phyloP scores from a whole-genome alignment of 768 basidiomycete genomes.

The Boletus rubropictus region DNA sequence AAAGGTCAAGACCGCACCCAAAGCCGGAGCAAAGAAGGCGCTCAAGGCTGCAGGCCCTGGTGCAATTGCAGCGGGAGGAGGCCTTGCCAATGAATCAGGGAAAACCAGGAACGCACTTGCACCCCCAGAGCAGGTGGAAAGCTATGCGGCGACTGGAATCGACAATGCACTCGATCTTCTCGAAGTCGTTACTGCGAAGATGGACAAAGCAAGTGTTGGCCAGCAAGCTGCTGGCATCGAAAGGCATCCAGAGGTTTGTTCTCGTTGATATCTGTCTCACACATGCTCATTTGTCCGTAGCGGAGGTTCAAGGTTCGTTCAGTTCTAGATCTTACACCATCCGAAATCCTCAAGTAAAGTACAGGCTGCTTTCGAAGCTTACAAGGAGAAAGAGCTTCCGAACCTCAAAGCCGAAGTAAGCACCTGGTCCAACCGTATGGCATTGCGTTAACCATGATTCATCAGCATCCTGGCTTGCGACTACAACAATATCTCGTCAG shows the following conservation, averaged over 20 bases:
- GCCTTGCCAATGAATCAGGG: constrained; percentile 26
- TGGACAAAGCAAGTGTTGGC: constrained; percentile 88
- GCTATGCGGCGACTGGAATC: constrained; percentile 78
- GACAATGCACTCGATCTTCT: constrained; percentile 88
- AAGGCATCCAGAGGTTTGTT: constrained; percentile 82
- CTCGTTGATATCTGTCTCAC: neutral
- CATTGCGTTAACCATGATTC: constrained; percentile 10
- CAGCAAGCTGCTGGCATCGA: constrained; percentile 83
- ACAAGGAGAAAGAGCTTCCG: constrained; percentile 82
- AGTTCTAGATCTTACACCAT: neutral
- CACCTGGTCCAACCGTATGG: neutral
- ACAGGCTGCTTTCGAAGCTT: constrained; percentile 85
- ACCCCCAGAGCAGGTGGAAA: constrained; percentile 47
- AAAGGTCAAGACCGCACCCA: constrained; percentile 60
- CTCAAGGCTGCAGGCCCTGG: constrained; percentile 75
- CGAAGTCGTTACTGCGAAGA: constrained; percentile 84
- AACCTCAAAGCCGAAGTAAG: constrained; percentile 67
- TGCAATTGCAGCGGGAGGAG: constrained; percentile 73
- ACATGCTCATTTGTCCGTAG: constrained; percentile 36
- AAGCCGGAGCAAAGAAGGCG: constrained; percentile 59
- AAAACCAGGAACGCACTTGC: constrained; percentile 20
- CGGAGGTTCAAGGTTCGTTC: constrained; percentile 76
- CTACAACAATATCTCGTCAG: constrained; percentile 82
- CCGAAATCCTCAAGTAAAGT: constrained; percentile 2
- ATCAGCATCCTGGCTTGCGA: constrained; percentile 81